These are phyloP conservation scores for Fimicolochytrium jonesii DNA, from an alignment of 192 early-diverging fungal genomes.

Conservation along the genomic window DNA sequence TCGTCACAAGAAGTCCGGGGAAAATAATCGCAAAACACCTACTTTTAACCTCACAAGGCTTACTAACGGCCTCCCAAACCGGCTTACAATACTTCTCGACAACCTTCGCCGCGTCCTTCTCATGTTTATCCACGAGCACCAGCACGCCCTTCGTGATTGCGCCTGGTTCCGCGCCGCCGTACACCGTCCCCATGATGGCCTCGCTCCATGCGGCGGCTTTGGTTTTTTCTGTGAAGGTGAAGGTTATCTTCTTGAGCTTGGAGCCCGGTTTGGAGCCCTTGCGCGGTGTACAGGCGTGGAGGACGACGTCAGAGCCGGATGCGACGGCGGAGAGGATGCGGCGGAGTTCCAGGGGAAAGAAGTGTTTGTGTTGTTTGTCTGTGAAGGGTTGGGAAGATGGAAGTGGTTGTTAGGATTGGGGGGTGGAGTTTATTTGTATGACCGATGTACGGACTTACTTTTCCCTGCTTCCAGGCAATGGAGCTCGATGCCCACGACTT, in stretches of 20 bases:
- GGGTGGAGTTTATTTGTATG: too few relatives aligned
- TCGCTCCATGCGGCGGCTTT: constrained; percentile 35
- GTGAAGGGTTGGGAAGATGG: too few relatives aligned
- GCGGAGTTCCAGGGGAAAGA: constrained; percentile 36
- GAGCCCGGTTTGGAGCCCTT: constrained; percentile 39
- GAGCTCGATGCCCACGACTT: constrained; percentile 32
- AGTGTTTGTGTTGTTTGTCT: constrained; percentile 38
- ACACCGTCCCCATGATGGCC: constrained; percentile 29
- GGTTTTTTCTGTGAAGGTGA: constrained; percentile 20
- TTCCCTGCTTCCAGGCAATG: constrained; percentile 39
- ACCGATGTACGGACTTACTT: too few relatives aligned
- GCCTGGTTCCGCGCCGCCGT: constrained; percentile 37
- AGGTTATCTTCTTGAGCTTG: constrained; percentile 41
- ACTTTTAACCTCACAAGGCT: constrained; percentile 43
- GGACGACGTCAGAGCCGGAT: constrained; percentile 20
- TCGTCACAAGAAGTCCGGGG: neutral
- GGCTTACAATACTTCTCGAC: constrained; percentile 52
- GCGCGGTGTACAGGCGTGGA: constrained; percentile 35
- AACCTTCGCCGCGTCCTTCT: constrained; percentile 38
- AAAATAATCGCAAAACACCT: neutral
- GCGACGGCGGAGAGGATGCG: constrained; percentile 32
- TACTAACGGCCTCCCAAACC: constrained; percentile 32
- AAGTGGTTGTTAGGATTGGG: too few relatives aligned
- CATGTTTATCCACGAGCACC: constrained; percentile 47
- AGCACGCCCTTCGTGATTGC: constrained; percentile 25